Conservation (phyloP, 2,329 filamentous ascomycete species). For the Thelonectria rubi region DNA sequence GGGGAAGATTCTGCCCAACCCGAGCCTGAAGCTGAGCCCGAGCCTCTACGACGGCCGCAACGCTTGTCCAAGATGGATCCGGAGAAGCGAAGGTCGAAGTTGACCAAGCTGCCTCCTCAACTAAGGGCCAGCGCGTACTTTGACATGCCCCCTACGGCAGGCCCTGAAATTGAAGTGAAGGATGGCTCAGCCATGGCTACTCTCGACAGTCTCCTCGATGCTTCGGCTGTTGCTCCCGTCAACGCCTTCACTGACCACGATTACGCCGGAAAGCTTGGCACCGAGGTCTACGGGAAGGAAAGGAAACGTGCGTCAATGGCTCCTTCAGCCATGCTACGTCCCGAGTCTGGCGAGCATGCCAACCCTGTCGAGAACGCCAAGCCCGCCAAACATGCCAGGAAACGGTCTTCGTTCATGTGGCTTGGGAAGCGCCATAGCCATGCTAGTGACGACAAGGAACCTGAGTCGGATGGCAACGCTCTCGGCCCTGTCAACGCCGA, state of each 20-base stretch:
- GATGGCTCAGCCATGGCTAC: slow-evolving; percentile 88
- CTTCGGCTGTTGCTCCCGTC: slow-evolving; percentile 86
- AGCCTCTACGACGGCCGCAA: slow-evolving; percentile 46
- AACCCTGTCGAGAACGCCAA: slow-evolving; percentile 41
- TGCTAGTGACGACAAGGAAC: slow-evolving; percentile 44
- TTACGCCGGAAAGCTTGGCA: slow-evolving; percentile 78
- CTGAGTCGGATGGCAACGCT: slow-evolving; percentile 26
- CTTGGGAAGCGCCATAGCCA: slow-evolving; percentile 53
- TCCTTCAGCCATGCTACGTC: slow-evolving; percentile 40
- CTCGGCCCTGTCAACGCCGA: slow-evolving; percentile 42
- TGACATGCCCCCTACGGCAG: slow-evolving; percentile 68
- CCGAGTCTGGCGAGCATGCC: slow-evolving; percentile 36
- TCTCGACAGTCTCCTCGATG: slow-evolving; percentile 90
- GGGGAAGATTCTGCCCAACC: slow-evolving; percentile 26
- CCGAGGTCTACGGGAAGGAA: slow-evolving; percentile 75
- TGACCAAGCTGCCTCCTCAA: slow-evolving; percentile 74
- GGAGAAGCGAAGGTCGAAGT: slow-evolving; percentile 47
- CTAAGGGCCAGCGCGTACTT: slow-evolving; percentile 93
- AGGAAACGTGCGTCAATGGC: slow-evolving; percentile 58
- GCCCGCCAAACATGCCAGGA: slow-evolving; percentile 51
- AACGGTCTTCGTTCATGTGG: slow-evolving; percentile 60
- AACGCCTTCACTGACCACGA: slow-evolving; percentile 91
- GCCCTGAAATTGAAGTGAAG: slow-evolving; percentile 65
- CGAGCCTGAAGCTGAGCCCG: slow-evolving; percentile 31
- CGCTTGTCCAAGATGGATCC: slow-evolving; percentile 45